phyloP scores from a whole-genome alignment of 1,284 basidiomycete genomes.

The Marasmius oreades region DNA sequence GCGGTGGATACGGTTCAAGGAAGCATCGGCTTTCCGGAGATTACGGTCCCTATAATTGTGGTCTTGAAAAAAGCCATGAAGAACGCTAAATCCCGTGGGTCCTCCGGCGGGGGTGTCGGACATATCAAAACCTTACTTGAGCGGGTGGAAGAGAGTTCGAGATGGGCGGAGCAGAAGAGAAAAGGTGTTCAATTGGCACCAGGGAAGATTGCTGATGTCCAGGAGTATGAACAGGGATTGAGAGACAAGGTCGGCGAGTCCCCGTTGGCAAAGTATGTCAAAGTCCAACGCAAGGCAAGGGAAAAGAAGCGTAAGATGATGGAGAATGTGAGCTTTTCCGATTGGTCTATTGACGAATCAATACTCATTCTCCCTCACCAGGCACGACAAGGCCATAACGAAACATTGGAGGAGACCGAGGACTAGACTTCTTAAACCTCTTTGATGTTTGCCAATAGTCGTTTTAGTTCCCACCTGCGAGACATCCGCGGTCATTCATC shows the following conservation, averaged over 20 bases:
- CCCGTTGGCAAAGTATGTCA: conserved; percentile 78
- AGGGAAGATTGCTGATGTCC: conserved; percentile 63
- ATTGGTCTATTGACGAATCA: background rate
- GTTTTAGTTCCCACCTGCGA: no score
- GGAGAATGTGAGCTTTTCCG: conserved; percentile 61
- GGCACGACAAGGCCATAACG: conserved; percentile 67
- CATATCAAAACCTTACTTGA: conserved; percentile 77
- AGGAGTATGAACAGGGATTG: conserved; percentile 66
- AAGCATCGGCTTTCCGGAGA: conserved; percentile 92
- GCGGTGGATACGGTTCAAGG: conserved; percentile 60
- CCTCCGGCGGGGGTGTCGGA: conserved; percentile 52
- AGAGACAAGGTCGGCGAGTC: conserved; percentile 64
- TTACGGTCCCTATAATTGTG: conserved; percentile 82
- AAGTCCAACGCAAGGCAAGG: conserved; percentile 77
- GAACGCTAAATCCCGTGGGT: conserved; percentile 35
- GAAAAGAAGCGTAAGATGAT: conserved; percentile 72
- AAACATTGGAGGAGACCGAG: conserved; percentile 52
- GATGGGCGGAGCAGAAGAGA: conserved; percentile 72
- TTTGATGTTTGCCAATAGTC: no score
- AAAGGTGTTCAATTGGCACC: conserved; percentile 73
- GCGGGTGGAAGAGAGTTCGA: conserved; percentile 79
- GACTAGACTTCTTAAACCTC: background rate
- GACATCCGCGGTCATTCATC: no score
- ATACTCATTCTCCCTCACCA: conserved; percentile 22
- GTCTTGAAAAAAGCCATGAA: conserved; percentile 72